Evolutionary conservation across 176 grass and related monocot genomes (phyloP).

Genomic region (Cenchrus purpureus): DNA sequence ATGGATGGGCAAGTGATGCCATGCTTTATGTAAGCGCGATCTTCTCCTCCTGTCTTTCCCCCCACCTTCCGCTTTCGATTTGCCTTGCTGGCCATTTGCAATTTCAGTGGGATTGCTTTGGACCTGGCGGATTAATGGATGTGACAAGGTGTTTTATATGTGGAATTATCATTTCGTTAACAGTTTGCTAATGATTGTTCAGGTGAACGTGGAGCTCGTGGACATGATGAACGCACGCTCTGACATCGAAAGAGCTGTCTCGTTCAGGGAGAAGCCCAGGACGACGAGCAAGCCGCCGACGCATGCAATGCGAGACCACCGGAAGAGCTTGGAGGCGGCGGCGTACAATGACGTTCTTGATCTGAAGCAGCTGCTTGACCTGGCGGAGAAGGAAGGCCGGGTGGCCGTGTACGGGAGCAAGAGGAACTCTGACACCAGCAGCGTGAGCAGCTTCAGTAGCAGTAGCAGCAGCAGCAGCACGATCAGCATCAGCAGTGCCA

Average conservation of each 20-base stretch:
- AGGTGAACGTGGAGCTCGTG: slow-evolving; percentile 66
- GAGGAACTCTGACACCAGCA: slow-evolving; percentile 45
- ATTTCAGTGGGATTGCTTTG: slow-evolving; percentile 34
- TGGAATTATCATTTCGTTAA: neutral
- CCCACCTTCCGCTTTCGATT: neutral
- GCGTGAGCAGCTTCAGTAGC: slow-evolving; percentile 48
- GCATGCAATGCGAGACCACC: neutral
- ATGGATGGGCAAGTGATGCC: slow-evolving; percentile 73
- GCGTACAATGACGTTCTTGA: slow-evolving; percentile 41
- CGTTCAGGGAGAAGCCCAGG: slow-evolving; percentile 37
- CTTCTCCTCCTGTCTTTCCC: neutral
- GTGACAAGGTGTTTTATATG: neutral
- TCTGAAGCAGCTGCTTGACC: slow-evolving; percentile 58
- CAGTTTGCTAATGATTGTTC: neutral
- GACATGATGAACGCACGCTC: slow-evolving; percentile 15
- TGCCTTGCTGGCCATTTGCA: slow-evolving; percentile 31
- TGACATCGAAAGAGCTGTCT: neutral
- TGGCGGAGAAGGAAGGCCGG: slow-evolving; percentile 53
- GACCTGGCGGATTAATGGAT: neutral
- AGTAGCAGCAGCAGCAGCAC: slow-evolving; percentile 51
- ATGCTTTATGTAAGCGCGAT: slow-evolving; percentile 81
- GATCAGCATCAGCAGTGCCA: slow-evolving; percentile 48
- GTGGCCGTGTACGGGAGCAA: slow-evolving; percentile 49
- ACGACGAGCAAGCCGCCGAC: neutral
- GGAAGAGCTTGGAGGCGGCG: slow-evolving; percentile 34